Base-by-base conservation (phyloP, 495 filamentous ascomycete genomes). In the Podospora anserina region DNA sequence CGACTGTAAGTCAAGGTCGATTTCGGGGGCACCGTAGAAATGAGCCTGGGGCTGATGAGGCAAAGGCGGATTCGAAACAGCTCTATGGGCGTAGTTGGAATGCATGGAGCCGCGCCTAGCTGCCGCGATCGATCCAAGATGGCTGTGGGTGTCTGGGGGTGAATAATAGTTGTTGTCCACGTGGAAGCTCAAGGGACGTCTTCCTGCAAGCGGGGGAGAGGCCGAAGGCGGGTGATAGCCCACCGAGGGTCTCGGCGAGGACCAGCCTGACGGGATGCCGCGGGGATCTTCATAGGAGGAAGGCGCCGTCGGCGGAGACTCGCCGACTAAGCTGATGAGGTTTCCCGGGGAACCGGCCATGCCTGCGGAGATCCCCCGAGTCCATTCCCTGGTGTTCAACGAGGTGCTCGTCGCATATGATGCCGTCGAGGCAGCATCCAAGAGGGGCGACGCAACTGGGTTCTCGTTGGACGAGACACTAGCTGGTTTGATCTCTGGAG, bases 11-110 rank as follows among this genome's bases (percentile, higher is more conserved):
- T 89, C 84, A 71, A 90, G 82, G 72, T 93, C 85, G 72, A 93
- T 85, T 70, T 91, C 87, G 68, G 87, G 84, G 63, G 88, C 88
- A 32, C 86, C 87, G 71, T 84, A 86, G 70, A 86, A 86, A 69
- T 93, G 90, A 9, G 92, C 81, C 78, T 96, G 93, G 0, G 90
- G 88, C 64, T 92, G 86, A 78, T 96, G 92, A 6, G 92, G 92
- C 20, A 89, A 86, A 39, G 92, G 91, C n/a, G 88, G 88, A 65
- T 88, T 83, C 19, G 80, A 79, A 18, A 74, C 76, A 57, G 79
- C 75, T 34, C 82, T 78, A 15, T 81, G 75, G 13, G 81, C 77
- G 64, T 81, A 82, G 26, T 85, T 85, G 4, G 87, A 87, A 69
- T 88, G 86, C 84, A 89, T 86, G 20, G 86, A 88, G 65, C 85